A percentile compares a stretch with the other conserved stretches of the same genome.
Conservation (phyloP, 2,329 filamentous ascomycete species). For the Diaporthe citri region DNA sequence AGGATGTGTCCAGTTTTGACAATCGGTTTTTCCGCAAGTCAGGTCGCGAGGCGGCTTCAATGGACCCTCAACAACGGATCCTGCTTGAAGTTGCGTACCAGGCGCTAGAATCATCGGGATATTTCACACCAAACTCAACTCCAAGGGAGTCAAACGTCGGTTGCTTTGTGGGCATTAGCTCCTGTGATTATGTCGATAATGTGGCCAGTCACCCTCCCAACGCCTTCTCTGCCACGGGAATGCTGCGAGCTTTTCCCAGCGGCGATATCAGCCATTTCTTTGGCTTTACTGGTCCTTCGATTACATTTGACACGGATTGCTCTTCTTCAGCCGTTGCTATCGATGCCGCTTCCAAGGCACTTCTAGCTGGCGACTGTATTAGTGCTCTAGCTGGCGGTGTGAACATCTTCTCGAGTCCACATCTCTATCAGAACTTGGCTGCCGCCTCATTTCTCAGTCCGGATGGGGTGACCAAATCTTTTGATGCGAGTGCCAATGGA, state of each 20-base stretch:
- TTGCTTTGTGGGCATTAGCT: neutral
- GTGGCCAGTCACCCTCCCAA: neutral
- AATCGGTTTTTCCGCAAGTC: neutral
- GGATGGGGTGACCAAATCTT: neutral
- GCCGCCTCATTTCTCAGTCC: neutral
- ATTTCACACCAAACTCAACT: neutral
- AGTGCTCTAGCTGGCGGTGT: neutral
- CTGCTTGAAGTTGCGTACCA: neutral
- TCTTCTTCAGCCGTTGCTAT: neutral
- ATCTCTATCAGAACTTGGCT: neutral
- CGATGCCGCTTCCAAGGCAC: neutral
- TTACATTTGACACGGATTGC: neutral
- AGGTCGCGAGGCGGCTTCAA: neutral
- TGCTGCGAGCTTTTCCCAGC: neutral
- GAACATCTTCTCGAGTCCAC: neutral
- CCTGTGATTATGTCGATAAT: neutral
- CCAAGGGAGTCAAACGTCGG: neutral
- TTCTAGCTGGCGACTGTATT: neutral
- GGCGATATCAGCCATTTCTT: neutral
- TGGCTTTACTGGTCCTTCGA: neutral
- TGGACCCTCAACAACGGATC: neutral
- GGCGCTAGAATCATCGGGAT: neutral
- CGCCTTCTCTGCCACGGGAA: neutral
- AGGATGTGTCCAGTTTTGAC: neutral
- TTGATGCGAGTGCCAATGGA: neutral